A percentile compares a stretch with the other conserved stretches of the same genome.
Evolutionary conservation across 2,329 filamentous ascomycete species (phyloP).

Genomic region (Alternaria infectoria): DNA sequence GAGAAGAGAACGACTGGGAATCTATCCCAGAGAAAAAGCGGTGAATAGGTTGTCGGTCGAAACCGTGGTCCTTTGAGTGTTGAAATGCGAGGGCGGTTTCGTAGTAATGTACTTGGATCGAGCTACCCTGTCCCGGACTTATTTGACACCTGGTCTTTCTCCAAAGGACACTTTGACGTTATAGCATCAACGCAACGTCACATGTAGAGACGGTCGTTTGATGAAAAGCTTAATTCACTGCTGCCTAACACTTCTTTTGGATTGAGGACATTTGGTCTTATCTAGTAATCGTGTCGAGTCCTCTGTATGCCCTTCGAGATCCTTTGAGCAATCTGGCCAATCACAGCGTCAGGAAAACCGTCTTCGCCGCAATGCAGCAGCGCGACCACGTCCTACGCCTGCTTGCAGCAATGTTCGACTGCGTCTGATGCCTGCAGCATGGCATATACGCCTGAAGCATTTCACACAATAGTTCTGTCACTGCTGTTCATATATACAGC

Average conservation of each 20-base stretch:
- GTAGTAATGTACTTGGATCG: constrained; percentile 23
- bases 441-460: neutral
- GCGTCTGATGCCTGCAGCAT: neutral
- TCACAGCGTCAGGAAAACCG: constrained; percentile 18
- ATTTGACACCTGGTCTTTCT: constrained; percentile 40
- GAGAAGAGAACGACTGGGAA: constrained; percentile 32
- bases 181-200: constrained; percentile 21
- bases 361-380: constrained; percentile 15
- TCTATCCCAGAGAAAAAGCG: constrained; percentile 29
- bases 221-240: constrained; percentile 15
- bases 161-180: constrained; percentile 43
- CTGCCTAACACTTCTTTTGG: constrained; percentile 14
- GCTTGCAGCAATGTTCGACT: neutral
- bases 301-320: constrained; percentile 3
- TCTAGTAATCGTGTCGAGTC: neutral
- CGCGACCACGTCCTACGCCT: neutral
- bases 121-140: constrained; percentile 30
- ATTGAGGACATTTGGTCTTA: constrained; percentile 10
- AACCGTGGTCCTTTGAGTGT: constrained; percentile 25
- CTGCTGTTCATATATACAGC: neutral
- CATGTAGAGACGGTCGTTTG: constrained; percentile 15
- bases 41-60: constrained; percentile 13
- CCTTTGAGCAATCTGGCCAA: constrained; percentile 9
- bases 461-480: neutral
- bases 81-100: constrained; percentile 18